Base-by-base conservation (phyloP, 805 yeast genomes). In the Candida maesae region DNA sequence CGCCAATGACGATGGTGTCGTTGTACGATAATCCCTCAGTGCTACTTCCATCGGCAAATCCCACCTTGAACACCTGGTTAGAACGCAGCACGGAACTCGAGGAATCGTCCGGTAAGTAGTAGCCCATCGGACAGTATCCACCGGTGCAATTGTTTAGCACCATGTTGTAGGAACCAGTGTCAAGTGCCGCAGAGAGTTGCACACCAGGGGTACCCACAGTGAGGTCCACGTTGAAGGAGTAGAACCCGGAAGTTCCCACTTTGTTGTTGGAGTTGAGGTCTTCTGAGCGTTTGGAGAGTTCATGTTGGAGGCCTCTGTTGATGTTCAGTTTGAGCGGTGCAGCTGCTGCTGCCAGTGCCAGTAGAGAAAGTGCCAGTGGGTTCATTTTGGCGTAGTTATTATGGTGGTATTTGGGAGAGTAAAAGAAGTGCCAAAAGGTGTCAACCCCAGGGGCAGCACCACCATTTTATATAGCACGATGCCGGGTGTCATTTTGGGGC, bases 81-180 rank as follows among this genome's bases (percentile, higher is more conserved):
- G 13, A 4, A 10, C 31, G 31, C 6, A 28, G 31, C 6, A 28
- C 31, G 6, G 47, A 20, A 4, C 42, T 29, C 12, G 43, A 34
- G 1, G 50, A 44, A 9, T 19, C 27, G 2, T 3, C 15, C 11
- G 52, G 38, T 15, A 33, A 28, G 21, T 40, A 49, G 9, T 15
- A 14, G 15, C n/a, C 45, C 35, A 12, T 3, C 3, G 39, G 15
- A 19, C 50, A 45, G 18, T 15, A 23, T 7, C 34, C 33, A 3
- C 35, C 10, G 6, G 42, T 11, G 16, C 42, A 38, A 12, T 21
- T 36, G 14, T 26, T 26, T 10, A 39, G 36, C n/a, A 30, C 23
- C 11, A 49, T 33, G 24, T 39, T 39, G 29, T 21, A 36, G 7
- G 56, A 52, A 8, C 56, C 56, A 5, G 55, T 51, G 33, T 52